These are phyloP conservation scores for Psidium guajava DNA, from an alignment of 345 rosid species.

Conservation along the genomic window DNA sequence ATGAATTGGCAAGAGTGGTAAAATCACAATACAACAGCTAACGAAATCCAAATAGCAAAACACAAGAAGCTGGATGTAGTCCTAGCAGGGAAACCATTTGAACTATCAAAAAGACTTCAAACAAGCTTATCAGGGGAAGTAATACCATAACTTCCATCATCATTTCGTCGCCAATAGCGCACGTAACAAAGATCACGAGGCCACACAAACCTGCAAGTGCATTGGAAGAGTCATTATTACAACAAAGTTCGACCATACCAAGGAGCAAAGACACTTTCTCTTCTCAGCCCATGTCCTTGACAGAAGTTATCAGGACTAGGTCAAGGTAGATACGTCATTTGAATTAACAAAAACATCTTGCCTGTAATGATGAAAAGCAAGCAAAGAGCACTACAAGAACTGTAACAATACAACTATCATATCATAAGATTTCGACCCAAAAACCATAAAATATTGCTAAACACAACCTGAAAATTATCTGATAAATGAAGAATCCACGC, in stretches of 20 bases:
- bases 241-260: neutral
- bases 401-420: neutral
- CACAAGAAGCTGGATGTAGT: neutral
- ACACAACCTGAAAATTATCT: neutral
- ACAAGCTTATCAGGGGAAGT: neutral
- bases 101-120: neutral
- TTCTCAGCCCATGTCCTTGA: neutral
- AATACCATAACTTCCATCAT: conserved; percentile 97
- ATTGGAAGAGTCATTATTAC: neutral
- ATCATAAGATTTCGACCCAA: neutral
- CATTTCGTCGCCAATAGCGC: conserved; percentile 98
- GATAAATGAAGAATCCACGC: neutral
- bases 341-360: neutral
- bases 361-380: neutral
- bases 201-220: conserved; percentile 77
- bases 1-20: neutral
- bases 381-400: neutral
- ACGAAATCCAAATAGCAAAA: conserved; percentile 1
- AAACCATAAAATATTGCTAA: neutral
- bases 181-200: conserved; percentile 99
- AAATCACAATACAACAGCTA: conserved; percentile 2
- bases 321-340: neutral
- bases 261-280: neutral
- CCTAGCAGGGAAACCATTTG: neutral
- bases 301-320: neutral